A percentile compares a stretch with the other conserved stretches of the same genome.
These are phyloP conservation scores for Carallia brachiata DNA, from an alignment of 345 rosid genomes.

Conservation along the genomic window DNA sequence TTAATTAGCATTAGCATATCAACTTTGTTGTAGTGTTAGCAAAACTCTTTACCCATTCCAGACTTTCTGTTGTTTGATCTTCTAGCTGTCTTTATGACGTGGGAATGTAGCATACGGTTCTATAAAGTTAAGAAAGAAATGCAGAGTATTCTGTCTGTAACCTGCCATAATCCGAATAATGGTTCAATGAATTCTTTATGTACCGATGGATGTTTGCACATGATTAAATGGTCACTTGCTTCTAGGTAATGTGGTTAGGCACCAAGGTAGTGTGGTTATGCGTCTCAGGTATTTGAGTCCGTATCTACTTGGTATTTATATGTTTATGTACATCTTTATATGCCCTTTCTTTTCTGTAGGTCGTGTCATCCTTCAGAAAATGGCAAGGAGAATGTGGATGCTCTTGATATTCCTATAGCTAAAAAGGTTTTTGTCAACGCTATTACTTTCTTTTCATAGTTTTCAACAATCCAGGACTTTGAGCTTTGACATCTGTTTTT, in stretches of 20 bases:
- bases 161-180: no score
- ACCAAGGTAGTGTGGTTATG: not conserved
- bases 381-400: constrained; percentile 36
- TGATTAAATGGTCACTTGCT: not conserved
- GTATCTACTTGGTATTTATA: not conserved
- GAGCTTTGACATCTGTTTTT: not conserved
- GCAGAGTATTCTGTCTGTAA: no score
- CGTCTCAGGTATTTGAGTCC: not conserved
- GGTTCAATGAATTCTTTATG: not conserved
- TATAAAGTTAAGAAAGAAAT: no score
- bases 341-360: constrained; percentile 35
- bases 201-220: not conserved
- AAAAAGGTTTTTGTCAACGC: constrained; percentile 53
- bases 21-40: no score
- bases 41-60: no score
- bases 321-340: not conserved
- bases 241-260: not conserved
- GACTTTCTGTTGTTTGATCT: no score
- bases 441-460: not conserved
- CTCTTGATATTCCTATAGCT: constrained; percentile 32
- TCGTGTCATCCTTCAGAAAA: constrained; percentile 37
- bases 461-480: not conserved
- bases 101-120: no score
- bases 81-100: no score
- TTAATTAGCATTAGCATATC: no score